Percentiles rank a stretch among this genome's conserved stretches.
phyloP scores from a whole-genome alignment of 2,329 filamentous ascomycete species.

The Stromatinia cepivora region DNA sequence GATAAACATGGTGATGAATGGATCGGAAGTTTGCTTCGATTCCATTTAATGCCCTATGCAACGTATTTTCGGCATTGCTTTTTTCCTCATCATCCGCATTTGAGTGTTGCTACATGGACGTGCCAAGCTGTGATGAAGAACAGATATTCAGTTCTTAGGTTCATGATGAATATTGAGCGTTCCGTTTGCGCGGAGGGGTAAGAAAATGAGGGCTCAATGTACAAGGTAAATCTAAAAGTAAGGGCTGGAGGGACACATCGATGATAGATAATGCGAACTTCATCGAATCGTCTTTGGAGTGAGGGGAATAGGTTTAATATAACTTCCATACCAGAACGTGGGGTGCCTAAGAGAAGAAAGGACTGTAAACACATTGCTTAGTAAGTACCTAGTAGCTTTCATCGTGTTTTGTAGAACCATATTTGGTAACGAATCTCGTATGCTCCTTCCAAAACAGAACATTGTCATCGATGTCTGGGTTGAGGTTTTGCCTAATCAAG shows the following conservation, averaged over 20 bases:
- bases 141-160: no score
- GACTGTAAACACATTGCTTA: background rate
- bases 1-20: no score
- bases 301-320: background rate
- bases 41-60: no score
- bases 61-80: no score
- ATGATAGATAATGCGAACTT: background rate
- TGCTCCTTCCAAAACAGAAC: background rate
- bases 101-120: no score
- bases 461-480: background rate
- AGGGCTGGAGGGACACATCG: background rate
- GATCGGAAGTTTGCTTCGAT: no score
- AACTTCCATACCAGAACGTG: no score
- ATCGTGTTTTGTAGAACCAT: no score
- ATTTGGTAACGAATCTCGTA: background rate
- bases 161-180: no score
- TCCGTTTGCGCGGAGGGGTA: fast-evolving
- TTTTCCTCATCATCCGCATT: no score
- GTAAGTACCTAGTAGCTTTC: background rate
- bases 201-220: background rate
- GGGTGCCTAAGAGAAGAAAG: background rate
- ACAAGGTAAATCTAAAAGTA: background rate
- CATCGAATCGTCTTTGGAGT: no score
- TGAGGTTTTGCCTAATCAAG: background rate
- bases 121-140: no score